Percentiles rank a stretch among this genome's conserved stretches.
These are phyloP conservation scores for Delonix regia DNA, from an alignment of 306 rosid species.

Conservation along the genomic window DNA sequence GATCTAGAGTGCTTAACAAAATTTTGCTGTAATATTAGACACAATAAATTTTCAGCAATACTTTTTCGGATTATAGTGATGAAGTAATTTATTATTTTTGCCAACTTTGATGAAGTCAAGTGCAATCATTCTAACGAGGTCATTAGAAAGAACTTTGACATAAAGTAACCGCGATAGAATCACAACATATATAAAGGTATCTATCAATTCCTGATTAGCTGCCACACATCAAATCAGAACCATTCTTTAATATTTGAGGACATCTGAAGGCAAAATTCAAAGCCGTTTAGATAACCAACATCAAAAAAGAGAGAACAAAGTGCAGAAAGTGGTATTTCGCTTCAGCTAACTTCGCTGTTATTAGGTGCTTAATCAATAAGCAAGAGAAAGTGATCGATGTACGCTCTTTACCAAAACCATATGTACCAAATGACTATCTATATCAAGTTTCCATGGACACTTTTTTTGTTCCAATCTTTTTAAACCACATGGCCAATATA, in stretches of 20 bases:
- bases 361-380: neutral
- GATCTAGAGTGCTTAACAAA: neutral
- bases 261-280: neutral
- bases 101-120: too few species aligned
- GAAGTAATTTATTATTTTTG: too few species aligned
- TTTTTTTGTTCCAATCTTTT: neutral
- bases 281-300: neutral
- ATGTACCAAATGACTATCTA: neutral
- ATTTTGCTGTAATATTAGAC: neutral
- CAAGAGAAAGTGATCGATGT: neutral
- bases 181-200: neutral
- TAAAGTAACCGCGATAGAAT: neutral
- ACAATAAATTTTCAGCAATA: neutral
- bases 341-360: neutral
- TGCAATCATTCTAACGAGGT: neutral
- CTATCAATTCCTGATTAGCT: neutral
- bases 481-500: neutral
- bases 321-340: neutral
- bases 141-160: neutral
- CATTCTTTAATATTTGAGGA: neutral
- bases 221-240: neutral
- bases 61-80: neutral
- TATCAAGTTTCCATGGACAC: neutral
- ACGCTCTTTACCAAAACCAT: neutral
- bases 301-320: neutral